A percentile compares a stretch with the other conserved stretches of the same genome.
phyloP scores from a whole-genome alignment of 2,329 filamentous ascomycete species.

The Hirsutella minnesotensis region DNA sequence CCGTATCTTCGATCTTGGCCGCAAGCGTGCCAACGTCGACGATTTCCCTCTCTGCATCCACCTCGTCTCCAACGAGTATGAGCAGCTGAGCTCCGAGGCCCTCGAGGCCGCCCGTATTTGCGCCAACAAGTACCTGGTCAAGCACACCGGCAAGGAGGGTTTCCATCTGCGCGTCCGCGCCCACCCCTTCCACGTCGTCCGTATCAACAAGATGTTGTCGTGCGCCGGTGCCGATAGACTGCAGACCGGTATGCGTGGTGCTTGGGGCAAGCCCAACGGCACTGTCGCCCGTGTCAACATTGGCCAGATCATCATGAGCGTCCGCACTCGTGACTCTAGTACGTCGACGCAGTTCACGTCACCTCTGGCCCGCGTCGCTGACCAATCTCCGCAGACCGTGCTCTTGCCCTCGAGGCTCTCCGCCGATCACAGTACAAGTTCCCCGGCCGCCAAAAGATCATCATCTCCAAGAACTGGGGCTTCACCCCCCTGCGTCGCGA shows the following conservation, averaged over 20 bases:
- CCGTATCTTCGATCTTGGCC: constrained; percentile 97
- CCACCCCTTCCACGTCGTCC: constrained; percentile 99
- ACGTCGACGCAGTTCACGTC: constrained; percentile 24
- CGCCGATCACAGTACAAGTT: constrained; percentile 99
- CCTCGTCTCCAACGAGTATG: constrained; percentile 99
- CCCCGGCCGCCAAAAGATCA: constrained; percentile 99
- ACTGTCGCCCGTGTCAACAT: constrained; percentile 99
- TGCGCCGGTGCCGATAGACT: constrained; percentile 99
- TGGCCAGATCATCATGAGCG: constrained; percentile 94
- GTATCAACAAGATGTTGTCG: constrained; percentile 99
- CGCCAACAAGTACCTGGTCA: constrained; percentile 95
- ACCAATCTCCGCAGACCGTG: constrained; percentile 52
- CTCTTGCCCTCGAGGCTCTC: constrained; percentile 92
- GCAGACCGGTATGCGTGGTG: constrained; percentile 99
- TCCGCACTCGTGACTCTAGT: constrained; percentile 92
- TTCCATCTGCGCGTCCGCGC: constrained; percentile 73
- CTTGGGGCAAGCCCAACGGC: constrained; percentile 99
- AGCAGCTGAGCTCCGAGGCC: constrained; percentile 98
- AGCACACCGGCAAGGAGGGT: constrained; percentile 59
- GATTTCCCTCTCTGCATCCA: constrained; percentile 99
- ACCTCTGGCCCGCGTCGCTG: constrained; percentile 11
- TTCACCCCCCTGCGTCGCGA: constrained; percentile 98
- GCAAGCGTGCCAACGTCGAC: constrained; percentile 97
- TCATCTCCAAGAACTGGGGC: constrained; percentile 99
- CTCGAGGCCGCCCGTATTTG: constrained; percentile 99